A percentile compares a stretch with the other conserved stretches of the same genome.
Evolutionary conservation across 768 basidiomycete genomes (phyloP).

Genomic region (Lactarius vividus): DNA sequence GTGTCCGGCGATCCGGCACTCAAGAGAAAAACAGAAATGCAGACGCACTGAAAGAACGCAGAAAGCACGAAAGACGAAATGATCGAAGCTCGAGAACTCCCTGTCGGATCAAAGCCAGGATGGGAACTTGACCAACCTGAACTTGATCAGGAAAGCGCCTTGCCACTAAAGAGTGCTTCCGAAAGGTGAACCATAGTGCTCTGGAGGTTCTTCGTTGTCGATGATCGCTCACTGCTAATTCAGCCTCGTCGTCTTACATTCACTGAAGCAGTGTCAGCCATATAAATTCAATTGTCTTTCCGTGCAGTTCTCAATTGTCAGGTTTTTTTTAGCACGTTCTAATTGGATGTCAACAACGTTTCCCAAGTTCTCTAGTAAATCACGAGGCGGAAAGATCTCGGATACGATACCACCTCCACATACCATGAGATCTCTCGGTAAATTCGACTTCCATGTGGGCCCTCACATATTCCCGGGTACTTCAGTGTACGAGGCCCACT

Average conservation of each 20-base stretch:
- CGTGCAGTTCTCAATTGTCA: conserved; percentile 22
- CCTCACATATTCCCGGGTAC: conserved; percentile 72
- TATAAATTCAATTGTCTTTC: conserved; percentile 5
- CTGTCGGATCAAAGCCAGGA: conserved; percentile 53
- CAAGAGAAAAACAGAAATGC: background rate
- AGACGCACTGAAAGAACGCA: no score
- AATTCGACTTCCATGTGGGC: conserved; percentile 69
- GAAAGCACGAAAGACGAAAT: conserved; percentile 2
- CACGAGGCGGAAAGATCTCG: conserved; percentile 55
- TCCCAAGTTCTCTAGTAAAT: conserved; percentile 67
- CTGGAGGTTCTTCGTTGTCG: conserved; percentile 9
- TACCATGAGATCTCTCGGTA: conserved; percentile 60
- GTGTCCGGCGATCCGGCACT: background rate
- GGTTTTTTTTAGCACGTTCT: conserved; percentile 55
- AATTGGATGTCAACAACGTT: conserved; percentile 65
- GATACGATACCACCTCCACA: conserved; percentile 61
- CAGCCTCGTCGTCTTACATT: conserved; percentile 63
- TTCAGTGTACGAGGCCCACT: conserved; percentile 69
- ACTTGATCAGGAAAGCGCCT: conserved; percentile 35
- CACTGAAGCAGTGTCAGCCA: conserved; percentile 65
- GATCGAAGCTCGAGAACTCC: conserved; percentile 39
- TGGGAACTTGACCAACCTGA: conserved; percentile 57
- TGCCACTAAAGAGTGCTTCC: conserved; percentile 44
- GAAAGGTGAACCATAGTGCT: conserved; percentile 49
- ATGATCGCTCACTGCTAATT: conserved; percentile 8